Evolutionary conservation across 2,329 filamentous ascomycete species (phyloP), one percentile per base, ranked within the genome.

Genomic region (Rhexocercosporidium sp.): DNA sequence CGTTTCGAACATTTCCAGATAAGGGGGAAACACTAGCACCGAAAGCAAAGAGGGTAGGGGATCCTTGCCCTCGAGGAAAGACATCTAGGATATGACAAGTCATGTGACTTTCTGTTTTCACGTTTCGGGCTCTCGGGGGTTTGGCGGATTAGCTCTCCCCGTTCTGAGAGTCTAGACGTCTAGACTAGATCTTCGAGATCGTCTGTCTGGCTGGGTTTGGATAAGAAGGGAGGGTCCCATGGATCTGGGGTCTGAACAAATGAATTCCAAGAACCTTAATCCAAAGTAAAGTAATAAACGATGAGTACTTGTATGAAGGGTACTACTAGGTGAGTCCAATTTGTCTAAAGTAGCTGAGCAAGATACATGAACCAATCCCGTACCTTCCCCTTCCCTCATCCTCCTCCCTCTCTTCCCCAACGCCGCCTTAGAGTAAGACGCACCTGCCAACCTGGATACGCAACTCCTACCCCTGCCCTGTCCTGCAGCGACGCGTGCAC

Each of bases 11-110:
- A 39, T 39, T 44, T 44, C 41, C 16, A 39, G 53, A 56, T 56
- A 56, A 56, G 53, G 53, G 51, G 53, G 53, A 34, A 54, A 22
- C 53, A 37, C 49, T 53, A 53, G 49, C 27, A 39, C 34, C 34
- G 34, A 8, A 39, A 5, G 41, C 41, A n/a, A 8, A 8, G 16
- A 6, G 41, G 14, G n/a, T n/a, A 44, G 41, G 16, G 12, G n/a
- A 18, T 20, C 41, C 41, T n/a, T 44, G 41, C 34, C 34, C 34
- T 37, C 34, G 34, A 37, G n/a, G n/a, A 37, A 37, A 2, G 34
- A 37, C 12, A 2, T 37, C 8, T 37, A 4, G 4, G 29, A 18
- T 12, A 44, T 20, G 1, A 14, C 6, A 8, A 3, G 18, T 56
- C 53, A 56, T 31, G 53, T 56, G 53, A 22, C 5, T 22, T 34